Conservation (phyloP, 2,329 filamentous ascomycete species). For the Fusarium graminum region DNA sequence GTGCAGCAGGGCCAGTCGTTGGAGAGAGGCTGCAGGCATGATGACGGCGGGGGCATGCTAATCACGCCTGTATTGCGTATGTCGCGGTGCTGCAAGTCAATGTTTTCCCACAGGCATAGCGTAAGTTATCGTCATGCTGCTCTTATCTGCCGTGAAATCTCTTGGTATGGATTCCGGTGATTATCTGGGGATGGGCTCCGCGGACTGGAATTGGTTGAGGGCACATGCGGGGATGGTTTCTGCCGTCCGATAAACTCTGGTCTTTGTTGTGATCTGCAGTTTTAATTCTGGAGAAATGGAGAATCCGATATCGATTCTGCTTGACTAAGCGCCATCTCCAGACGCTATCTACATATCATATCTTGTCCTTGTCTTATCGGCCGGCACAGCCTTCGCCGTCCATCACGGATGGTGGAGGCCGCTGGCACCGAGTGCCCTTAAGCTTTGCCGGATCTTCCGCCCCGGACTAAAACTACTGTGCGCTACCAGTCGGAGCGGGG, state of each 20-base stretch:
- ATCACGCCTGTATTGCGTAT: constrained; percentile 35
- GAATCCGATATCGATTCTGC: neutral
- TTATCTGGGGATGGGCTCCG: constrained; percentile 21
- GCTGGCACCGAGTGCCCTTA: constrained; percentile 25
- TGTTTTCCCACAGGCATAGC: constrained; percentile 4
- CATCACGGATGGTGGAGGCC: neutral
- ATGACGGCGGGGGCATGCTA: constrained; percentile 28
- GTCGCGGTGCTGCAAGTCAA: constrained; percentile 30
- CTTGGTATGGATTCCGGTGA: too few relatives aligned
- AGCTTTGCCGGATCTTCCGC: constrained; percentile 45
- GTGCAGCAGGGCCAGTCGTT: constrained; percentile 2
- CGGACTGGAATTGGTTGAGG: constrained; percentile 29
- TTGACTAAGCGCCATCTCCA: constrained; percentile 22
- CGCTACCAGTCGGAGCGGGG: constrained; percentile 24
- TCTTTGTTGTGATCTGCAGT: constrained; percentile 22
- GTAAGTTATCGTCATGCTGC: constrained; percentile 15
- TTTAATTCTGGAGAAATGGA: neutral
- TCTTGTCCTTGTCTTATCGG: constrained; percentile 26
- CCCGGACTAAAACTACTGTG: constrained; percentile 32
- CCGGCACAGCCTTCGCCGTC: neutral
- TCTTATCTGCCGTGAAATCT: constrained; percentile 21
- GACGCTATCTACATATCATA: constrained; percentile 8
- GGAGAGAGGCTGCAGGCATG: neutral
- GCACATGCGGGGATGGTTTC: constrained; percentile 33
- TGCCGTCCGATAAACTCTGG: neutral